Evolutionary conservation across 1,139 yeast species (phyloP).

Genomic region (Nakaseomyces delphensis): DNA sequence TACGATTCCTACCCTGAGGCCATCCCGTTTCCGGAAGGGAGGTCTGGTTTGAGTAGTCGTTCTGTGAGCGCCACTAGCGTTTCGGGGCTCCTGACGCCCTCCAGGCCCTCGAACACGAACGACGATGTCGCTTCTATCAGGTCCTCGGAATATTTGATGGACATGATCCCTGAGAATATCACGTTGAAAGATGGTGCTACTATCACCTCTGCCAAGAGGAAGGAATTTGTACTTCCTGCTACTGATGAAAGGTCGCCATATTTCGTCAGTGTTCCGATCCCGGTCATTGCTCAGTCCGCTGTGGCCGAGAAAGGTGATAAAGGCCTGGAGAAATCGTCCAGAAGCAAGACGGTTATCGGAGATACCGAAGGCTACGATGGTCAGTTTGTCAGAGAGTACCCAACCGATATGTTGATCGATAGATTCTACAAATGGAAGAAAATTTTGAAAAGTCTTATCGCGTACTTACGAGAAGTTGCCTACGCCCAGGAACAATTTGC

Average conservation of each 20-base stretch:
- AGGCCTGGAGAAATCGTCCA: conserved; percentile 6
- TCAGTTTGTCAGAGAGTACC: conserved; percentile 29
- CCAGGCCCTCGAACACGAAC: neutral
- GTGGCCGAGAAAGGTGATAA: conserved; percentile 11
- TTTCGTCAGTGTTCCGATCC: conserved; percentile 32
- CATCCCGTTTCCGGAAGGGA: neutral
- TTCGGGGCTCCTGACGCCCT: conserved; percentile 2
- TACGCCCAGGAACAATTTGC: conserved; percentile 63
- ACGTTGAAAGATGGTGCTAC: conserved; percentile 16
- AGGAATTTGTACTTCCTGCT: conserved; percentile 30
- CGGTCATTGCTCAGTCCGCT: conserved; percentile 17
- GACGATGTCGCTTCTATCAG: conserved; percentile 18
- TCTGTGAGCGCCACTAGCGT: neutral
- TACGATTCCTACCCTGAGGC: neutral
- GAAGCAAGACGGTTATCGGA: conserved; percentile 9
- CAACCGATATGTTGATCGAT: conserved; percentile 36
- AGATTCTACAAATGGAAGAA: conserved; percentile 66
- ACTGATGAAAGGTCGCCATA: conserved; percentile 33
- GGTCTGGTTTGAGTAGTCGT: neutral
- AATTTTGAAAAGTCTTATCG: conserved; percentile 51
- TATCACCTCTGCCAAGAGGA: conserved; percentile 23
- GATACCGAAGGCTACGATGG: conserved; percentile 16
- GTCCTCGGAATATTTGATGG: conserved; percentile 24
- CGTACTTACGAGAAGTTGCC: conserved; percentile 54
- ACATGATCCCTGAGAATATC: conserved; percentile 17